Evolutionary conservation across 176 grass and related monocot species (phyloP), one percentile per base, ranked within the genome.

Genomic region (Pharus latifolius): DNA sequence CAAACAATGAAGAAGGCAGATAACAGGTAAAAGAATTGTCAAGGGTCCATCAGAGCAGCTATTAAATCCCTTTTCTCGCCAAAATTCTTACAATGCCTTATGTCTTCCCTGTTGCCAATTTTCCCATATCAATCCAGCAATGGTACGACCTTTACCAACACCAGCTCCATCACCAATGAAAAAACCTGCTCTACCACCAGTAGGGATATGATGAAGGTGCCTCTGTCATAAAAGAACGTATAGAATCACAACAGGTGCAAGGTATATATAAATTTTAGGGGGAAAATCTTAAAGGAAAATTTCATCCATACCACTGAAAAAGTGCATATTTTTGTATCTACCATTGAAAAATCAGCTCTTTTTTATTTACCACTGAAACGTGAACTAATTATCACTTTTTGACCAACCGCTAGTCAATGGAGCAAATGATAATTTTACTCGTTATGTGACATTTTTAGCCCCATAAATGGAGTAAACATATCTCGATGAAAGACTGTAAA

Each of bases 121-220:
- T 82, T 99, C 95, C 95, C 90, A 94, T 32, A 94, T 91, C 81
- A 99, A 91, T 54, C 95, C 95, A 69, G 95, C 95, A 88, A 99
- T 90, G 47, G 95, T 99, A 69, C 95, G 86, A 16, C 95, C 95
- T 77, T 99, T 99, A 85, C 95, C 95, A 81, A 99, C 89, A 78
- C 95, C 95, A 78, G 95, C 95, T 42, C 95, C 95, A 43, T 99
- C 95, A 76, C 95, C 95, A 76, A 99, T 71, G 69, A 99, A 99
- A 80, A 98, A 99, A 49, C 95, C 95, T 75, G 90, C 90, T 83
- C 95, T 99, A 70, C 84, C 67, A 75, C 90, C 87, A 79, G 78
- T 84, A 67, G 81, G 84, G 56, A 99, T 79, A 94, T 99, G 90
- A 60, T 99, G 69, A 73, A 76, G 90, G 25, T 99, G 87, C 72